Conservation (phyloP, 1,284 basidiomycete genomes). For the Heterobasidion annosum region DNA sequence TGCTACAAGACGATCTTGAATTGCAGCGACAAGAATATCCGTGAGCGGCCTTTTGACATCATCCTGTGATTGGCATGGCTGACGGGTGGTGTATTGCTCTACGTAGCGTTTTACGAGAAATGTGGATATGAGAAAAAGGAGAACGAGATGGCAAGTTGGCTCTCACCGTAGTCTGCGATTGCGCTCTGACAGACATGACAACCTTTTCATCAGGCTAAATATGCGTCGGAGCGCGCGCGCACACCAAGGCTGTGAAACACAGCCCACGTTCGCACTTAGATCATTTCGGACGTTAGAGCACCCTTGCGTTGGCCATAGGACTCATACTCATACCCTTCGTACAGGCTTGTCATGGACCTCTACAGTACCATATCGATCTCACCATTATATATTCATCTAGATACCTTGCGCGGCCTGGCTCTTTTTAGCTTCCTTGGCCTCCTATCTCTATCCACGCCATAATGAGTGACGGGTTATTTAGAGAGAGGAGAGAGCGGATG, state of each 20-base stretch:
- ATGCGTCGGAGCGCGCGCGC: conserved; percentile 34
- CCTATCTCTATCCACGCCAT: too few species aligned
- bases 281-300: background rate
- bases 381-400: background rate
- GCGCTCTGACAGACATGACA: conserved; percentile 1
- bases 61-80: conserved; percentile 5
- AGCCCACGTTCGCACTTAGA: too few species aligned
- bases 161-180: background rate
- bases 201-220: conserved; percentile 34
- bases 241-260: conserved; percentile 22
- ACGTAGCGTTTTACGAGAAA: conserved; percentile 90
- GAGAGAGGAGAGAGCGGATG: too few species aligned
- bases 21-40: conserved; percentile 85
- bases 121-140: conserved; percentile 89
- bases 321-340: background rate
- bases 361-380: background rate
- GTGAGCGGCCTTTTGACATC: conserved; percentile 41
- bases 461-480: too few species aligned
- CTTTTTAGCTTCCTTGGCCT: too few species aligned
- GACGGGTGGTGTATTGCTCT: conserved; percentile 1
- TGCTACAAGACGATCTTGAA: conserved; percentile 98
- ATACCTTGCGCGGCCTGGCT: background rate
- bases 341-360: background rate
- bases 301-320: background rate
- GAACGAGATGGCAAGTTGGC: conserved; percentile 70